Percentiles rank a stretch among this genome's conserved stretches.
These are phyloP conservation scores for Aspergillus saccharolyticus DNA, from an alignment of 495 filamentous ascomycete genomes.

Conservation along the genomic window DNA sequence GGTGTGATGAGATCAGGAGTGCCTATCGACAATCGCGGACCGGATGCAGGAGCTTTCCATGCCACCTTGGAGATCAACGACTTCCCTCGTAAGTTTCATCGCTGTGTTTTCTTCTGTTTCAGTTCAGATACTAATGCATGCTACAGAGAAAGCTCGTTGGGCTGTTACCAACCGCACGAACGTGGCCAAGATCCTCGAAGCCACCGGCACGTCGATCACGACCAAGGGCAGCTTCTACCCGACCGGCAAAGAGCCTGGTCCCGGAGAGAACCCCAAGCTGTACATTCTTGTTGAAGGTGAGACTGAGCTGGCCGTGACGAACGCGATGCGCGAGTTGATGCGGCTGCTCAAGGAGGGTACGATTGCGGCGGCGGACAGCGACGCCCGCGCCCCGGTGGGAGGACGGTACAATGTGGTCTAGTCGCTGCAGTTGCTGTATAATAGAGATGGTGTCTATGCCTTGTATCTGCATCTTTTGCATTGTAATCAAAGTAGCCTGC, in stretches of 20 bases:
- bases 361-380: constrained; percentile 79
- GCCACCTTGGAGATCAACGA: constrained; percentile 98
- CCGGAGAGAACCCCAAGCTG: constrained; percentile 76
- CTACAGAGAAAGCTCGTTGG: constrained; percentile 89
- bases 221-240: constrained; percentile 92
- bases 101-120: neutral
- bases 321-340: constrained; percentile 88
- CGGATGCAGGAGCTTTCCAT: constrained; percentile 95
- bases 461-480: neutral
- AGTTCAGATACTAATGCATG: constrained; percentile 19
- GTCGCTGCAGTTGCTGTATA: constrained; percentile 4
- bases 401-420: constrained; percentile 90
- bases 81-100: constrained; percentile 70
- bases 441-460: constrained; percentile 17
- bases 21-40: constrained; percentile 97
- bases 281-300: constrained; percentile 98
- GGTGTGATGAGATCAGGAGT: constrained; percentile 84
- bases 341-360: constrained; percentile 88
- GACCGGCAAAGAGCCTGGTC: constrained; percentile 69
- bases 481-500: neutral
- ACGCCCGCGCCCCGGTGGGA: constrained; percentile 70
- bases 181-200: constrained; percentile 95
- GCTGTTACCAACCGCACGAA: constrained; percentile 98
- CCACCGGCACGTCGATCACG: constrained; percentile 92
- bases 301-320: constrained; percentile 85